A percentile compares a stretch with the other conserved stretches of the same genome.
These are phyloP conservation scores for Aspergillus ochraceus DNA, from an alignment of 2,329 filamentous ascomycete species.

Conservation along the genomic window DNA sequence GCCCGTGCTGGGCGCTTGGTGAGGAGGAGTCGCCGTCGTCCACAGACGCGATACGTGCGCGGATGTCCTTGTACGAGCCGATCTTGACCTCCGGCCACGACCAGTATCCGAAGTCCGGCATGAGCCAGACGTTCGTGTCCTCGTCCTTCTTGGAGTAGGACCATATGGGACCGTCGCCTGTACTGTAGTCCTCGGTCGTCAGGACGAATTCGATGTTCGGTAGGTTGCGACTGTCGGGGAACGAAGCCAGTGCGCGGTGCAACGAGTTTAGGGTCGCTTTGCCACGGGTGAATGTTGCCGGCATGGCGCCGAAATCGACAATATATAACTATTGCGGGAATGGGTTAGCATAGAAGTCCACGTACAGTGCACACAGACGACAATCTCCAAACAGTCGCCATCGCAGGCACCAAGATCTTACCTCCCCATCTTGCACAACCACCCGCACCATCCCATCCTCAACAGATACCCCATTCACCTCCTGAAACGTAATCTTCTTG, in stretches of 20 bases:
- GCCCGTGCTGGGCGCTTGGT: conserved; percentile 18
- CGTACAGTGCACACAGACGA: too few species aligned
- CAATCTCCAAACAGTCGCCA: too few species aligned
- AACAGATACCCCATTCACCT: conserved; percentile 32
- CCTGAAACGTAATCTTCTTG: conserved; percentile 32
- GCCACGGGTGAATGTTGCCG: conserved; percentile 36
- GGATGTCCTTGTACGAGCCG: conserved; percentile 46
- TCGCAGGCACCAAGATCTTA: conserved; percentile 17
- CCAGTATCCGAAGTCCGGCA: conserved; percentile 58
- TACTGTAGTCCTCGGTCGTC: conserved; percentile 47
- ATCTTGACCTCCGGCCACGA: conserved; percentile 52
- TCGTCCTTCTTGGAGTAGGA: conserved; percentile 43
- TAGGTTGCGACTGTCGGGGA: conserved; percentile 39
- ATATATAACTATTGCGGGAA: conserved; percentile 34
- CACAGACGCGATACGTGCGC: conserved; percentile 36
- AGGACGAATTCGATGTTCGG: conserved; percentile 54
- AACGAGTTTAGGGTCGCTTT: conserved; percentile 49
- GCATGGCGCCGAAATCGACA: conserved; percentile 35
- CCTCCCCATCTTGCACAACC: conserved; percentile 35
- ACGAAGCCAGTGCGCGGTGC: conserved; percentile 48
- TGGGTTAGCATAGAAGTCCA: not conserved
- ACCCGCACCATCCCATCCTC: conserved; percentile 41
- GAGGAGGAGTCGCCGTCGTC: conserved; percentile 31
- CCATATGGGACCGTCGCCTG: conserved; percentile 40
- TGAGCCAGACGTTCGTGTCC: conserved; percentile 49